These are phyloP conservation scores for Claviceps sp. DNA, from an alignment of 2,329 filamentous ascomycete species.

Conservation along the genomic window DNA sequence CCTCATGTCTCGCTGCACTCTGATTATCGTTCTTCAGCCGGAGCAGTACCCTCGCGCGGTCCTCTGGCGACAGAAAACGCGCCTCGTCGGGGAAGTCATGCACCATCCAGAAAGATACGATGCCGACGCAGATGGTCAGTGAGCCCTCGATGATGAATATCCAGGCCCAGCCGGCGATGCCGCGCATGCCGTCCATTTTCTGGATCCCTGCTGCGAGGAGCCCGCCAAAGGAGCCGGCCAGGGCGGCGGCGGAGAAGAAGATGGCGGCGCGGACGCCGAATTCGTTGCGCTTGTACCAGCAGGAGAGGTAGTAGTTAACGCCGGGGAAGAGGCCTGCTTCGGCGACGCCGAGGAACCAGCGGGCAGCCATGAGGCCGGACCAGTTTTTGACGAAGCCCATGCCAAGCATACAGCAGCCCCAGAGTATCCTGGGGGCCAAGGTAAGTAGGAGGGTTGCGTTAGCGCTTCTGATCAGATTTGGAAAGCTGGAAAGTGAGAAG, in stretches of 20 bases:
- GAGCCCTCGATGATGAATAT: slow-evolving; percentile 60
- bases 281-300: slow-evolving; percentile 71
- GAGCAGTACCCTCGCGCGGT: slow-evolving; percentile 58
- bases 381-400: slow-evolving; percentile 55
- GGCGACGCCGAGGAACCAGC: slow-evolving; percentile 58
- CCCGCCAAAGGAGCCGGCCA: slow-evolving; percentile 67
- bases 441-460: too few species aligned
- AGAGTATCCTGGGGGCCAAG: slow-evolving; percentile 24
- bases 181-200: slow-evolving; percentile 52
- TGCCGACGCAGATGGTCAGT: slow-evolving; percentile 53
- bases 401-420: slow-evolving; percentile 56
- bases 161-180: slow-evolving; percentile 46
- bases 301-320: slow-evolving; percentile 68
- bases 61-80: slow-evolving; percentile 54
- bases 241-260: slow-evolving; percentile 72
- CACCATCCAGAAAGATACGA: slow-evolving; percentile 63
- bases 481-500: too few species aligned
- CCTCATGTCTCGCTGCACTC: slow-evolving; percentile 58
- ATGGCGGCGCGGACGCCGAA: slow-evolving; percentile 69
- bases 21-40: slow-evolving; percentile 61
- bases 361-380: slow-evolving; percentile 50
- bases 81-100: slow-evolving; percentile 72
- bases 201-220: slow-evolving; percentile 59
- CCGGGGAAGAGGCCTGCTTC: slow-evolving; percentile 68
- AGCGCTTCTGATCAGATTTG: too few species aligned